Evolutionary conservation across 1,284 basidiomycete genomes (phyloP).

Genomic region (Pterulicium gracile): DNA sequence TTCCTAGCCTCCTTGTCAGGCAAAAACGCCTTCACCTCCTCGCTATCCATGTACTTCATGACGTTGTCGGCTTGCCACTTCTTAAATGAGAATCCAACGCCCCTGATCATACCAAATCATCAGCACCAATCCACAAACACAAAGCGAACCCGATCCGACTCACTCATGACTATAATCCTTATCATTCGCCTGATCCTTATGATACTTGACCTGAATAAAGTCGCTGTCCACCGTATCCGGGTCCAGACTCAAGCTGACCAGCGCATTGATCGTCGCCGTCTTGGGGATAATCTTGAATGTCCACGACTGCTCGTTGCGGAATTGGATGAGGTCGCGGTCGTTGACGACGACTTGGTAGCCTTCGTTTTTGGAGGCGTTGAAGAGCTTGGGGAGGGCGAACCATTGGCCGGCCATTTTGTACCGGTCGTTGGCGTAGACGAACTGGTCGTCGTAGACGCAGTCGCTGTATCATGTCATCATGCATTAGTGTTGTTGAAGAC

Average conservation of each 20-base stretch:
- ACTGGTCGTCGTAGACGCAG: conserved; percentile 22
- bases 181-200: conserved; percentile 23
- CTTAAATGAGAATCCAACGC: conserved; percentile 20
- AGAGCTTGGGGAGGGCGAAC: conserved; percentile 22
- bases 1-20: too few relatives aligned
- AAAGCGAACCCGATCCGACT: too few relatives aligned
- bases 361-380: conserved; percentile 19
- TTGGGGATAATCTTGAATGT: conserved; percentile 19
- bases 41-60: conserved; percentile 9
- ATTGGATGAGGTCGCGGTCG: conserved; percentile 21
- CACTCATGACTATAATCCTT: conserved; percentile 23
- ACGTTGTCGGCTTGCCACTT: conserved; percentile 22
- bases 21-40: too few relatives aligned
- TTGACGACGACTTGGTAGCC: conserved; percentile 19
- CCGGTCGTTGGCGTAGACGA: conserved; percentile 21
- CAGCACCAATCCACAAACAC: too few relatives aligned
- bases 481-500: too few relatives aligned
- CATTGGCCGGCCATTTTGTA: conserved; percentile 24
- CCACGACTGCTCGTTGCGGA: conserved; percentile 24
- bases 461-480: too few relatives aligned
- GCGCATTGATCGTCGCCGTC: conserved; percentile 20
- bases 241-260: conserved; percentile 20
- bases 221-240: conserved; percentile 19
- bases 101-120: too few relatives aligned
- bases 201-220: conserved; percentile 21